Evolutionary conservation across 352 stramenopile species (phyloP).

Genomic region (Peronospora belbahrii): DNA sequence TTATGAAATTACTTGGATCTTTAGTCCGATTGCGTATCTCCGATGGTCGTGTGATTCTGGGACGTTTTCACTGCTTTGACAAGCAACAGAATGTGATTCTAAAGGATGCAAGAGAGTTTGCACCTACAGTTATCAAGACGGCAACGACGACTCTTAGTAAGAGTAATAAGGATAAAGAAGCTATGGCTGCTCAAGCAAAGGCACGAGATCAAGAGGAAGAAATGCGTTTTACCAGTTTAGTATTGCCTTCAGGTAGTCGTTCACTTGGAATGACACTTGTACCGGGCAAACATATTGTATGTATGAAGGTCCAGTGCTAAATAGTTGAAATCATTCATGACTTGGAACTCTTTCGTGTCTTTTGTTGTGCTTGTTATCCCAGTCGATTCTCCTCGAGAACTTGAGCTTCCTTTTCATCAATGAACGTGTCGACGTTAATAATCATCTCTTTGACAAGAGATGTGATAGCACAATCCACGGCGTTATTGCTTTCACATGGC

Average conservation of each 20-base stretch:
- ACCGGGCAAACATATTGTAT: conserved; percentile 67
- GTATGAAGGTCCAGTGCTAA: conserved; percentile 52
- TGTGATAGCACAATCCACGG: conserved; percentile 6
- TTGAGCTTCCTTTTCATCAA: conserved; percentile 63
- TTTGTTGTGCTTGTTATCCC: too few relatives aligned
- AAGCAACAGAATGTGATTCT: conserved; percentile 80
- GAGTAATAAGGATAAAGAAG: conserved; percentile 27
- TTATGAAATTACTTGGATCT: conserved; percentile 55
- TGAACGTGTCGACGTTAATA: conserved; percentile 58
- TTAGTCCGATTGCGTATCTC: conserved; percentile 59
- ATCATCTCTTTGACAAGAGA: conserved; percentile 66
- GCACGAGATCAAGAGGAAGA: conserved; percentile 35
- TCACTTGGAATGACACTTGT: conserved; percentile 68
- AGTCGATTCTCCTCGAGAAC: conserved; percentile 39
- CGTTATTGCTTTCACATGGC: conserved; percentile 3
- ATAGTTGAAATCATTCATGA: background rate
- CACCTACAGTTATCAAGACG: conserved; percentile 25
- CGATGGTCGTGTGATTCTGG: conserved; percentile 59
- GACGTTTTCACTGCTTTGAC: conserved; percentile 73
- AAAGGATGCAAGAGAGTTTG: conserved; percentile 58
- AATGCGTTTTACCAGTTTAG: conserved; percentile 18
- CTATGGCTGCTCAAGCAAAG: conserved; percentile 9
- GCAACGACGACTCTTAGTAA: too few relatives aligned
- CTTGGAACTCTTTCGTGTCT: too few relatives aligned
- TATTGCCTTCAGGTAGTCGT: conserved; percentile 31